Percentiles rank a stretch among this genome's conserved stretches.
phyloP scores from a whole-genome alignment of 1,139 yeast species.

The Lodderomyces pseudojiufengensis region DNA sequence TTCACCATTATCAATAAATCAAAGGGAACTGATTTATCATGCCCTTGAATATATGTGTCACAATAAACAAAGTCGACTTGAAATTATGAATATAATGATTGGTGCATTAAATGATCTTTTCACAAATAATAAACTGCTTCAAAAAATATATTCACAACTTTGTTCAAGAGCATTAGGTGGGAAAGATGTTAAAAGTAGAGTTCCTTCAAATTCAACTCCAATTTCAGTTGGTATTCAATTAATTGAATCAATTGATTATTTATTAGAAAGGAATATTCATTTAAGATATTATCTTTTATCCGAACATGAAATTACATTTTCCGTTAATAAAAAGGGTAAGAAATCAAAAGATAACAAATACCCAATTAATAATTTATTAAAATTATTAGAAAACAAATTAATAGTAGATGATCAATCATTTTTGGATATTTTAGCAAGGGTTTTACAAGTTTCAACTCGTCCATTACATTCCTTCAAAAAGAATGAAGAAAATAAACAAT shows the following conservation, averaged over 20 bases:
- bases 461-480: conserved; percentile 56
- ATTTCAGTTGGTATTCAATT: conserved; percentile 71
- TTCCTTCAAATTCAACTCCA: conserved; percentile 67
- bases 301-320: conserved; percentile 68
- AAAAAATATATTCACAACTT: conserved; percentile 60
- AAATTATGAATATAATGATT: conserved; percentile 66
- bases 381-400: conserved; percentile 57
- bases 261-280: conserved; percentile 67
- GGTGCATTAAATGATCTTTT: conserved; percentile 76
- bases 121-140: conserved; percentile 56
- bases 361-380: conserved; percentile 70
- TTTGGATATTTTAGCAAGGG: conserved; percentile 72
- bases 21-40: conserved; percentile 64
- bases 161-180: conserved; percentile 30
- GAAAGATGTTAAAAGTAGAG: conserved; percentile 21
- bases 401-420: conserved; percentile 70
- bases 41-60: conserved; percentile 66
- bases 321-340: conserved; percentile 37
- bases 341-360: conserved; percentile 46
- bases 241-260: conserved; percentile 68
- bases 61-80: conserved; percentile 75
- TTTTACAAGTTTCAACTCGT: conserved; percentile 72
- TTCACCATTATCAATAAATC: conserved; percentile 65
- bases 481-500: conserved; percentile 17
- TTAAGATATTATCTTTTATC: conserved; percentile 73